A percentile compares a stretch with the other conserved stretches of the same genome.
phyloP scores from a whole-genome alignment of 2,329 filamentous ascomycete genomes.

The Colletotrichum phormii region DNA sequence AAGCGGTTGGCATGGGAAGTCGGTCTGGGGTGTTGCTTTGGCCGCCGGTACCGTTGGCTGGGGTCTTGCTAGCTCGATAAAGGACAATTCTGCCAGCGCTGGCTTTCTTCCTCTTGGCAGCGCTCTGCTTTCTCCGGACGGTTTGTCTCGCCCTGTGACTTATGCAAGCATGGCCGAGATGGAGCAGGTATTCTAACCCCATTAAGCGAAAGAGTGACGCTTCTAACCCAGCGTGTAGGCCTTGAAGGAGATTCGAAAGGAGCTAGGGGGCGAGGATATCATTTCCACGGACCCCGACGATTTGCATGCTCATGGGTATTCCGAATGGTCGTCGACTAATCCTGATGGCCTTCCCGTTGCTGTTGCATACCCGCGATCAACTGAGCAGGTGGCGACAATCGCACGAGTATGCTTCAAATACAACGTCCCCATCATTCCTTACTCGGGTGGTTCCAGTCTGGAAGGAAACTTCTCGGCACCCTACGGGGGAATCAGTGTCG shows the following conservation, averaged over 20 bases:
- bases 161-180: constrained; percentile 56
- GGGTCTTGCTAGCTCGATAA: constrained; percentile 49
- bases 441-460: constrained; percentile 86
- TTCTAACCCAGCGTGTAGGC: constrained; percentile 54
- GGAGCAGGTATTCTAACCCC: constrained; percentile 39
- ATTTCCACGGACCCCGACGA: constrained; percentile 74
- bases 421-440: constrained; percentile 86
- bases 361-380: constrained; percentile 72
- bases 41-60: constrained; percentile 55
- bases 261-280: constrained; percentile 62
- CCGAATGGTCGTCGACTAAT: constrained; percentile 74
- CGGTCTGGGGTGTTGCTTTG: constrained; percentile 52
- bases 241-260: constrained; percentile 63
- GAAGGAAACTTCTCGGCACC: constrained; percentile 93
- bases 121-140: constrained; percentile 44
- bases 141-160: constrained; percentile 41
- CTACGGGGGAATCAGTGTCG: constrained; percentile 87
- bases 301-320: constrained; percentile 72
- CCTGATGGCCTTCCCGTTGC: constrained; percentile 71
- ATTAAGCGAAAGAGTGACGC: neutral
- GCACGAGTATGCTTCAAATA: constrained; percentile 81
- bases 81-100: constrained; percentile 17
- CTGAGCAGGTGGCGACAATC: constrained; percentile 69
- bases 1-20: constrained; percentile 45
- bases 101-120: constrained; percentile 36